Conservation (phyloP, 495 filamentous ascomycete species). For the Lophium mytilinum region DNA sequence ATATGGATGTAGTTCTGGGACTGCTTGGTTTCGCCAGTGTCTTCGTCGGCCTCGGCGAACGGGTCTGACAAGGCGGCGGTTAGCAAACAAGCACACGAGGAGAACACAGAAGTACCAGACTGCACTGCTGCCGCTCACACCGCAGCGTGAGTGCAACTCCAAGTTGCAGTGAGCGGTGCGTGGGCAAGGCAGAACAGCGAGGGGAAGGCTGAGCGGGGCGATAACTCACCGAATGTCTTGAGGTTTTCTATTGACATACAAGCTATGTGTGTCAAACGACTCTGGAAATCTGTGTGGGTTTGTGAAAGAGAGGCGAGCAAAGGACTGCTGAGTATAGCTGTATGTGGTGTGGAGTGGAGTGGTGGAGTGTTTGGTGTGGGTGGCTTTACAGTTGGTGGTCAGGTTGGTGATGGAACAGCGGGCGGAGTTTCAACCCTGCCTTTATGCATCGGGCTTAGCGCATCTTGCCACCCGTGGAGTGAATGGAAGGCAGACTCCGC, state of each 20-base stretch:
- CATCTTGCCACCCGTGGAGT: background rate
- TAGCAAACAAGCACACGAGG: background rate
- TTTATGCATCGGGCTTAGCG: too few species aligned
- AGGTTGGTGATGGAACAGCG: background rate
- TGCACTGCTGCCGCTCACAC: background rate
- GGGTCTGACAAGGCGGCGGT: slow-evolving; percentile 58
- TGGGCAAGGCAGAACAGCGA: slow-evolving; percentile 8
- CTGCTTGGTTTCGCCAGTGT: slow-evolving; percentile 84
- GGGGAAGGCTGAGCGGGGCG: slow-evolving; percentile 27
- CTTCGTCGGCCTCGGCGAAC: slow-evolving; percentile 99
- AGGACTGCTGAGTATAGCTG: slow-evolving; percentile 6
- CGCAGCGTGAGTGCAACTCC: background rate
- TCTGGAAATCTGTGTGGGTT: slow-evolving; percentile 16
- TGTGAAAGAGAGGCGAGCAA: slow-evolving; percentile 12
- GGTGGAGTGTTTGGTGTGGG: background rate
- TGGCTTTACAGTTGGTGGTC: background rate
- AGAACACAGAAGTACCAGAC: background rate
- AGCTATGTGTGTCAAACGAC: slow-evolving; percentile 13
- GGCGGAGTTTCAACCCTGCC: background rate
- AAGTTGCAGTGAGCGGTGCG: too few species aligned
- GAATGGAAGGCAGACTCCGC: background rate
- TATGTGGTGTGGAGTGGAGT: slow-evolving; percentile 2
- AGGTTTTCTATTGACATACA: slow-evolving; percentile 99
- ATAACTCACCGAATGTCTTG: slow-evolving; percentile 87
- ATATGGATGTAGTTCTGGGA: slow-evolving; percentile 99